Evolutionary conservation across 2,329 filamentous ascomycete species (phyloP).

Genomic region (Elsinoe fawcettii): DNA sequence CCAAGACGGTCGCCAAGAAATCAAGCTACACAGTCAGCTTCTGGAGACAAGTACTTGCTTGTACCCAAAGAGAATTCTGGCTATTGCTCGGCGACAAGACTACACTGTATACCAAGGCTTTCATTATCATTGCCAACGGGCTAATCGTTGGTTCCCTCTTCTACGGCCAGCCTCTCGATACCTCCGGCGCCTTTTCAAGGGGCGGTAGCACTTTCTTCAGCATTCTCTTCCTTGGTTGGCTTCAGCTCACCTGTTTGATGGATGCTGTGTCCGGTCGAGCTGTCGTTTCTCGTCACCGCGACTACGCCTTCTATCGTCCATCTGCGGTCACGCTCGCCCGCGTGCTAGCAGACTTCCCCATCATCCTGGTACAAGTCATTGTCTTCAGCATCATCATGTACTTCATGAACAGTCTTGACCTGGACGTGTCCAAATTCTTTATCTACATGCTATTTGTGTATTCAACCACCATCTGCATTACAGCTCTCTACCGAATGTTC

Average conservation of each 20-base stretch:
- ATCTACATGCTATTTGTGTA: conserved; percentile 60
- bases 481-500: conserved; percentile 58
- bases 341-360: conserved; percentile 55
- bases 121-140: conserved; percentile 66
- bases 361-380: conserved; percentile 51
- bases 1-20: conserved; percentile 55
- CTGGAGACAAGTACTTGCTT: conserved; percentile 60
- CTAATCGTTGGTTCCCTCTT: conserved; percentile 75
- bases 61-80: conserved; percentile 67
- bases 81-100: conserved; percentile 67
- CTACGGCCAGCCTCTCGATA: conserved; percentile 56
- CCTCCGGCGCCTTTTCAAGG: conserved; percentile 54
- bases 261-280: conserved; percentile 64
- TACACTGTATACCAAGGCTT: conserved; percentile 68
- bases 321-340: conserved; percentile 56
- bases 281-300: conserved; percentile 60
- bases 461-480: conserved; percentile 54
- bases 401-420: conserved; percentile 54
- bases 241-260: conserved; percentile 72
- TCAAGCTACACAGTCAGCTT: conserved; percentile 73
- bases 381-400: conserved; percentile 58
- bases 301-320: conserved; percentile 63
- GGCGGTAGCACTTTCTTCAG: conserved; percentile 60
- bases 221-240: conserved; percentile 58
- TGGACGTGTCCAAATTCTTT: conserved; percentile 56